Evolutionary conservation across 2,329 filamentous ascomycete species (phyloP).

Genomic region (Hypoxylon sp.): DNA sequence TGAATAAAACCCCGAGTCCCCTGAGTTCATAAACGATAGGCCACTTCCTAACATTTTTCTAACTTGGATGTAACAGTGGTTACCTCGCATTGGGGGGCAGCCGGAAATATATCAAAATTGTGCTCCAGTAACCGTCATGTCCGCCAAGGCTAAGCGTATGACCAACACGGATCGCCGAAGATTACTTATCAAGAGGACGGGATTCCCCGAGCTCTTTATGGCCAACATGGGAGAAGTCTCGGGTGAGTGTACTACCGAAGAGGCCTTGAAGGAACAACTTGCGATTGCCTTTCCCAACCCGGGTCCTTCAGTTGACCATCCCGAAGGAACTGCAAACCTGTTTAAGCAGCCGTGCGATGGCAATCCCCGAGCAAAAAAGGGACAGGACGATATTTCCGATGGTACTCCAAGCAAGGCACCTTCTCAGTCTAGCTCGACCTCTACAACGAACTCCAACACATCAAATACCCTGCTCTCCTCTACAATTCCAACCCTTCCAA

Average conservation of each 20-base stretch:
- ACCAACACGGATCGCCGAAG: slow-evolving; percentile 32
- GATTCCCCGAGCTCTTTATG: slow-evolving; percentile 77
- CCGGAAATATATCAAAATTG: slow-evolving; percentile 87
- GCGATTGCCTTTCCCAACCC: slow-evolving; percentile 73
- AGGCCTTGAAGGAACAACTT: slow-evolving; percentile 59
- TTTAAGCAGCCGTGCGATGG: slow-evolving; percentile 53
- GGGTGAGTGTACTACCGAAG: slow-evolving; percentile 68
- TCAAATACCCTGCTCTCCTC: slow-evolving; percentile 7
- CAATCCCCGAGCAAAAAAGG: slow-evolving; percentile 47
- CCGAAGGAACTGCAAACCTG: slow-evolving; percentile 54
- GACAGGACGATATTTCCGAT: neutral
- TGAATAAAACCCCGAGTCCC: neutral
- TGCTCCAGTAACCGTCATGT: slow-evolving; percentile 71
- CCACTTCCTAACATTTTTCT: slow-evolving; percentile 2
- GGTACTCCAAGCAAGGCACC: slow-evolving; percentile 6
- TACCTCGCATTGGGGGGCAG: slow-evolving; percentile 76
- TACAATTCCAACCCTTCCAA: neutral
- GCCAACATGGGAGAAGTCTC: slow-evolving; percentile 69
- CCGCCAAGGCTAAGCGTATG: slow-evolving; percentile 39
- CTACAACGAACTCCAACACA: slow-evolving; percentile 2
- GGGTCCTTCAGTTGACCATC: slow-evolving; percentile 67
- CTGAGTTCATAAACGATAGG: neutral
- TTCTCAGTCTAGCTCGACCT: slow-evolving; percentile 4
- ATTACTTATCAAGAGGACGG: slow-evolving; percentile 44
- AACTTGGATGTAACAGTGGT: slow-evolving; percentile 63